These are phyloP conservation scores for Eruca vesicaria DNA, from an alignment of 441 rosid species.

Conservation along the genomic window DNA sequence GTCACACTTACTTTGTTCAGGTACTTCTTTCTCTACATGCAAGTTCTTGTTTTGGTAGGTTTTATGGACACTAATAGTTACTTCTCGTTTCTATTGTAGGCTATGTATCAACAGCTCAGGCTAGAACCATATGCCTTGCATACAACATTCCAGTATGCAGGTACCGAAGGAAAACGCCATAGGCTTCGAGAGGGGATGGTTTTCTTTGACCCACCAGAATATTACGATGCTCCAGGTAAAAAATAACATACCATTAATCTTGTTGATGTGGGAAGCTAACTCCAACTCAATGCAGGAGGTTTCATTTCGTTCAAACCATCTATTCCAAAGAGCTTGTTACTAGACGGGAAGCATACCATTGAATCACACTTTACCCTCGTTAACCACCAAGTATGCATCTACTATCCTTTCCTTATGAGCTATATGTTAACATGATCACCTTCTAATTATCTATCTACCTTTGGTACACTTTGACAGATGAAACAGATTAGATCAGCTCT, in stretches of 20 bases:
- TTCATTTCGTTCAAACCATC: conserved; percentile 88
- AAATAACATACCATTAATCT: not conserved
- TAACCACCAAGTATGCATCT: conserved; percentile 76
- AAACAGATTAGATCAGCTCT: conserved; percentile 93
- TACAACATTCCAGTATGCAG: conserved; percentile 98
- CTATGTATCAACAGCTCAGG: conserved; percentile 83
- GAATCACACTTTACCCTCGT: conserved; percentile 78
- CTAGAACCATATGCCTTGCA: conserved; percentile 95
- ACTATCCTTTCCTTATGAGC: conserved; percentile 21
- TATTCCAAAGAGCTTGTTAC: conserved; percentile 79
- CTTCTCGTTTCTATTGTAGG: conserved; percentile 48
- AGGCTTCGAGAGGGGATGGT: conserved; percentile 90
- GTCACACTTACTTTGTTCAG: conserved; percentile 97
- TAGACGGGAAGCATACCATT: conserved; percentile 80
- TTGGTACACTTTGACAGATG: conserved; percentile 50
- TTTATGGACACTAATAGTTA: not conserved
- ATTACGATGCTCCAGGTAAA: conserved; percentile 85
- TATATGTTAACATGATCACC: conserved; percentile 12
- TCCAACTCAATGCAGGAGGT: conserved; percentile 66
- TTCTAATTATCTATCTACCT: conserved; percentile 28
- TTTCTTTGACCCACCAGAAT: conserved; percentile 91
- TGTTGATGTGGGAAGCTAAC: conserved; percentile 10
- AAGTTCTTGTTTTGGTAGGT: conserved; percentile 2
- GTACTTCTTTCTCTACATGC: conserved; percentile 43
- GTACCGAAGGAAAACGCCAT: conserved; percentile 98